Evolutionary conservation across 2,329 filamentous ascomycete genomes (phyloP), one percentile per base, ranked within the genome.

Genomic region (Cytospora paraplurivora): DNA sequence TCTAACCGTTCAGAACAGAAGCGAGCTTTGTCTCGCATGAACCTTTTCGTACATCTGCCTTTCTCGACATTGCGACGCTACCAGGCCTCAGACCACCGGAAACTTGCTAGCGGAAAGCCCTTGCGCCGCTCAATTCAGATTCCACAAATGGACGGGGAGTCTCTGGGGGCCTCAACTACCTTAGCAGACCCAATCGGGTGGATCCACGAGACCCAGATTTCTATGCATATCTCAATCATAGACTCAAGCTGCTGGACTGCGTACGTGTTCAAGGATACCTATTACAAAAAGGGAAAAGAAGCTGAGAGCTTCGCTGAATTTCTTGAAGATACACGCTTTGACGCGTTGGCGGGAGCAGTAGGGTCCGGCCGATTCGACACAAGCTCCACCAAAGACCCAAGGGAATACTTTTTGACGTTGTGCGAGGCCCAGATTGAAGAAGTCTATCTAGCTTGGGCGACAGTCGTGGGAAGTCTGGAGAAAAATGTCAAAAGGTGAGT

Each of bases 151-250:
- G 2, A 54, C n/a, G n/a, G n/a, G n/a, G n/a, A n/a, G 4, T 19
- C 27, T 1, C 6, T 7, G 1, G 34, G 11, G 17, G 7, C 17
- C 1, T 5, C 7, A 7, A 1, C 5, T 11, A 3, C 13, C 4
- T 49, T 32, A 51, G 5, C 41, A 7, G 32, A 33, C 11, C 10
- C 7, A 37, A 15, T 8, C 4, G 38, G 58, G n/a, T 54, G 51
- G 27, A 47, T 60, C n/a, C 35, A 41, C n/a, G 58, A 54, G 13
- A 35, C 58, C 2, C 58, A 60, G 54, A 19, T 60, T 15, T 60
- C 58, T 4, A 19, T 47, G 4, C 27, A 41, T 7, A 34, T 60
- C 1, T 60, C 58, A 0, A 44, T 54, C 1, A 34, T 60, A 21
- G 50, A 60, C 17, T 0, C 12, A 4, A 2, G 44, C 1, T 38